phyloP scores from a whole-genome alignment of 495 filamentous ascomycete genomes.

The Penicillium pancosmium region DNA sequence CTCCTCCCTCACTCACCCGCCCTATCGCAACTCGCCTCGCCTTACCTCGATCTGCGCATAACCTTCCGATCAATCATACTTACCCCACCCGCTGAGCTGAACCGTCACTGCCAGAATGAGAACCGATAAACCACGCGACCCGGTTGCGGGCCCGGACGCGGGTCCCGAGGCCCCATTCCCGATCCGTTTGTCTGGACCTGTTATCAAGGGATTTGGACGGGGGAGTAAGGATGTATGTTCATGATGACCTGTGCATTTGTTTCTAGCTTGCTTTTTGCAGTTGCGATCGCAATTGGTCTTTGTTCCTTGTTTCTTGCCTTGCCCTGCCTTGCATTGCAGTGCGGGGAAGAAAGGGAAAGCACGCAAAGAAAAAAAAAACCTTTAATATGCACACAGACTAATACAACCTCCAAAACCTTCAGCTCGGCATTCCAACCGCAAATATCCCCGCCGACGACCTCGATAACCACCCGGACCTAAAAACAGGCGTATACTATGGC shows the following conservation, averaged over 20 bases:
- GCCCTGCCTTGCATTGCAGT: no score
- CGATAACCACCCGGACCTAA: slow-evolving; percentile 65
- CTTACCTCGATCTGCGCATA: background rate
- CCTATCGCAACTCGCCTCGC: background rate
- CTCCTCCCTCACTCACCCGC: slow-evolving; percentile 7
- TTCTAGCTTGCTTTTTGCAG: background rate
- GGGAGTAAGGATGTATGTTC: slow-evolving; percentile 77
- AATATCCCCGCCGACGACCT: slow-evolving; percentile 86
- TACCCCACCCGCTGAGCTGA: background rate
- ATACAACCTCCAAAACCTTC: background rate
- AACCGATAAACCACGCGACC: slow-evolving; percentile 54
- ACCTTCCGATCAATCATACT: background rate
- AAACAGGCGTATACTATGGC: slow-evolving; percentile 89
- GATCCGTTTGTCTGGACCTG: slow-evolving; percentile 74
- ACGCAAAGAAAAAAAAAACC: no score
- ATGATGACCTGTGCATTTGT: no score
- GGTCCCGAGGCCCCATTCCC: slow-evolving; percentile 82
- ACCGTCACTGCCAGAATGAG: slow-evolving; percentile 29
- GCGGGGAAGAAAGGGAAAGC: no score
- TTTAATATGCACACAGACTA: no score
- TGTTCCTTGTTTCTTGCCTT: no score
- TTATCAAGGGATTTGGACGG: slow-evolving; percentile 91
- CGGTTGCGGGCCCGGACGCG: slow-evolving; percentile 65
- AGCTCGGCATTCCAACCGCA: slow-evolving; percentile 94
- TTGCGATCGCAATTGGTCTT: no score